Conservation (phyloP, 805 yeast species). For the Cyberlindnera petersonii region DNA sequence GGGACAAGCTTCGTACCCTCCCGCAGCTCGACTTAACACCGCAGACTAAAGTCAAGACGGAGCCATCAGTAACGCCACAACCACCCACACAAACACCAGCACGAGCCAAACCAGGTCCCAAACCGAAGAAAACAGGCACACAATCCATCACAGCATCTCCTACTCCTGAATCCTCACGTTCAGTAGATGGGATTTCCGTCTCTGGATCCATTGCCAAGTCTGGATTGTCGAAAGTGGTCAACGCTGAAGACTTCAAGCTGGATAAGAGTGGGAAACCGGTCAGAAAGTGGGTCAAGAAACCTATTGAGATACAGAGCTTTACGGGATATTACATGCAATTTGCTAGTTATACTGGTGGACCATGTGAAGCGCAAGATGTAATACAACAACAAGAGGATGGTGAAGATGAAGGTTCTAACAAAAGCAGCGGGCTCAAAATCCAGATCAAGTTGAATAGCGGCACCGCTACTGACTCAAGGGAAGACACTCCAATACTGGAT, state of each 20-base stretch:
- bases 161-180: slow-evolving; percentile 13
- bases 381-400: too few relatives aligned
- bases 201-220: slow-evolving; percentile 4
- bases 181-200: slow-evolving; percentile 16
- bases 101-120: background rate
- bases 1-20: slow-evolving; percentile 11
- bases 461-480: slow-evolving; percentile 21
- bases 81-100: background rate
- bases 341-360: slow-evolving; percentile 37
- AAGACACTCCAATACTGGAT: slow-evolving; percentile 22
- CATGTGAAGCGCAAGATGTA: too few relatives aligned
- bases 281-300: slow-evolving; percentile 41
- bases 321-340: slow-evolving; percentile 40
- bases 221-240: slow-evolving; percentile 11
- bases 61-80: background rate
- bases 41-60: slow-evolving; percentile 1
- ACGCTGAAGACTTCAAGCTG: slow-evolving; percentile 26
- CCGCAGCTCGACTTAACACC: slow-evolving; percentile 2
- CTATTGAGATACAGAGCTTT: slow-evolving; percentile 38
- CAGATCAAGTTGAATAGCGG: slow-evolving; percentile 23
- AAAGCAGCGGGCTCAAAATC: slow-evolving; percentile 14
- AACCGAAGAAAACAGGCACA: slow-evolving; percentile 2
- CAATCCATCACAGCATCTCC: slow-evolving; percentile 8
- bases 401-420: background rate
- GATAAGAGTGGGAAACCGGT: slow-evolving; percentile 42